Conservation (phyloP, 148 eudicot genomes). For the Chenopodium album region DNA sequence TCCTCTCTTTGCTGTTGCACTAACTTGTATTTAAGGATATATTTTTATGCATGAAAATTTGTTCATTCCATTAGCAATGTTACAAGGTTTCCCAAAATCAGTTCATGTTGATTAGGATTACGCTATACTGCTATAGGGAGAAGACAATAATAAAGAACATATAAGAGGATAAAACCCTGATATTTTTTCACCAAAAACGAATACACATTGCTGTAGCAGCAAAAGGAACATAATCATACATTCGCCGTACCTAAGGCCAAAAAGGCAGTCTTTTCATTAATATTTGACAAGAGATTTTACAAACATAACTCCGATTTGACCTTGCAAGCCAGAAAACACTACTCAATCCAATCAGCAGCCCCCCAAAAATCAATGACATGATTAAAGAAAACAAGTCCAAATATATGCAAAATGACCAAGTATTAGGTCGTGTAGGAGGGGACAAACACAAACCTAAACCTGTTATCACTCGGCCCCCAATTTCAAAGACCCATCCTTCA, state of each 20-base stretch:
- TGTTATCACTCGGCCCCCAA: conserved; percentile 52
- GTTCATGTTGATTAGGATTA: too few species aligned
- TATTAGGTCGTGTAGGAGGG: conserved; percentile 26
- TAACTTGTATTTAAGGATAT: too few species aligned
- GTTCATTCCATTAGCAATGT: too few species aligned
- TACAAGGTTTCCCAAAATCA: too few species aligned
- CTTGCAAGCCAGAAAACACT: conserved; percentile 27
- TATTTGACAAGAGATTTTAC: conserved; percentile 31
- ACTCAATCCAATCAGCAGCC: conserved; percentile 27
- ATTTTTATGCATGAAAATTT: too few species aligned
- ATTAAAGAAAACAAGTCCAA: conserved; percentile 28
- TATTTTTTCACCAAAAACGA: conserved; percentile 16
- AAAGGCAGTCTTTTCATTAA: conserved; percentile 21
- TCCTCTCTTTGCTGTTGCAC: too few species aligned
- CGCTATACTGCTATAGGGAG: too few species aligned
- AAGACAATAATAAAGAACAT: not conserved
- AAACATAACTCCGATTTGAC: conserved; percentile 21
- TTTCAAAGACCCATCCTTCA: conserved; percentile 88
- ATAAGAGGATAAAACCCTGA: conserved; percentile 1
- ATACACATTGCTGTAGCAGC: conserved; percentile 8
- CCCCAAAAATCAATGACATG: conserved; percentile 30
- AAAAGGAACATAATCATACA: conserved; percentile 22
- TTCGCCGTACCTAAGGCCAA: conserved; percentile 17
- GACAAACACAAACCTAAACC: conserved; percentile 26
- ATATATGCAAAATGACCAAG: conserved; percentile 43